Percentiles rank a stretch among this genome's conserved stretches.
These are phyloP conservation scores for Scopulariopsis brevicaulis DNA, from an alignment of 2,329 filamentous ascomycete genomes.

Conservation along the genomic window DNA sequence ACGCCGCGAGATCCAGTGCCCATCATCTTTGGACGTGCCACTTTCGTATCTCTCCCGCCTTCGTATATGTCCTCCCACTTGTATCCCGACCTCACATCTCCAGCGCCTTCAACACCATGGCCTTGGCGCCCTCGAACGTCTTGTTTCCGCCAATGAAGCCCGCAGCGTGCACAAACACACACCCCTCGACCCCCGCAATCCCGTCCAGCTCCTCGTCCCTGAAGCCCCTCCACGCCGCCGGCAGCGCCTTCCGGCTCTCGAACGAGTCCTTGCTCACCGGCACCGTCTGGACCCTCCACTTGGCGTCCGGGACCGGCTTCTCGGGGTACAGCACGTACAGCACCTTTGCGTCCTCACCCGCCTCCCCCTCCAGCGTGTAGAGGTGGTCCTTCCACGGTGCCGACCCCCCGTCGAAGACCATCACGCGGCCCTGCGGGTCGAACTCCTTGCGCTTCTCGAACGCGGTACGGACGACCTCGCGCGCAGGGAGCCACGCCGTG, in stretches of 20 bases:
- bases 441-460: conserved; percentile 57
- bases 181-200: conserved; percentile 56
- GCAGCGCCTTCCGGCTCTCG: conserved; percentile 80
- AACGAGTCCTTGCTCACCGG: conserved; percentile 77
- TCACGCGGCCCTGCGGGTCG: conserved; percentile 65
- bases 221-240: conserved; percentile 84
- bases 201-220: conserved; percentile 75
- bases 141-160: conserved; percentile 96
- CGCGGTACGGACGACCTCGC: conserved; percentile 64
- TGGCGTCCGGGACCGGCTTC: conserved; percentile 59
- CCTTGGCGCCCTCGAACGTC: conserved; percentile 76
- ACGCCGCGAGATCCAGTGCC: not conserved
- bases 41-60: not conserved
- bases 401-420: conserved; percentile 66
- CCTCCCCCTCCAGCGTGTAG: conserved; percentile 65
- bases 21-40: not conserved
- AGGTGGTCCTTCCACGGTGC: conserved; percentile 97
- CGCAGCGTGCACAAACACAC: conserved; percentile 86
- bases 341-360: conserved; percentile 26
- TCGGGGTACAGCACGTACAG: conserved; percentile 91
- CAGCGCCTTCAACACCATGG: conserved; percentile 73
- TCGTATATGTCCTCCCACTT: not conserved
- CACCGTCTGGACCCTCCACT: conserved; percentile 94
- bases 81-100: conserved; percentile 12
- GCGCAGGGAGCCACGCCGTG: conserved; percentile 76